A percentile compares a stretch with the other conserved stretches of the same genome.
Conservation (phyloP, 192 early-diverging fungal species). For the Gigaspora rosea region DNA sequence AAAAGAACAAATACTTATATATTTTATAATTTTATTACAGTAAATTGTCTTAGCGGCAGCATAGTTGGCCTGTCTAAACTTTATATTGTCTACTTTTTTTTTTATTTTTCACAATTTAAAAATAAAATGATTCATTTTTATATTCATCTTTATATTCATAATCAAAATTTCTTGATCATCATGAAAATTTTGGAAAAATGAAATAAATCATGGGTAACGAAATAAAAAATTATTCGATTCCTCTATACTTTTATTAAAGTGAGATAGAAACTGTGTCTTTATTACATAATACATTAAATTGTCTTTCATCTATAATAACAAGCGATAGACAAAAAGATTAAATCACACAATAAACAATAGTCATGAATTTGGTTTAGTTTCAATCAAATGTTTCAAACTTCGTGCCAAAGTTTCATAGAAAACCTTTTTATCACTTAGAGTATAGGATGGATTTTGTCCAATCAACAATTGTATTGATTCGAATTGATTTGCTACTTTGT, state of each 20-base stretch:
- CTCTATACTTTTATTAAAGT: too few species aligned
- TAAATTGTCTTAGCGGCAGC: too few species aligned
- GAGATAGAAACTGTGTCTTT: too few species aligned
- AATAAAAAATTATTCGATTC: too few species aligned
- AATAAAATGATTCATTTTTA: not conserved
- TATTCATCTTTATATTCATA: not conserved
- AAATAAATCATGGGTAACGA: too few species aligned
- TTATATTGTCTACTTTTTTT: too few species aligned
- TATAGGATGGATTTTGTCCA: conserved; percentile 14
- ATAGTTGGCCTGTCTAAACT: too few species aligned
- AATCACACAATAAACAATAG: not conserved
- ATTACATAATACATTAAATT: too few species aligned
- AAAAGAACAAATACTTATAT: not conserved
- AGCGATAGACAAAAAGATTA: too few species aligned
- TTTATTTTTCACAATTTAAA: too few species aligned
- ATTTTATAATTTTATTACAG: not conserved
- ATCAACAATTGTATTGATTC: not conserved
- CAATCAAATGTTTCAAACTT: not conserved
- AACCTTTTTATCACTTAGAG: not conserved
- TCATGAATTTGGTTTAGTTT: not conserved
- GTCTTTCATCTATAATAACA: too few species aligned
- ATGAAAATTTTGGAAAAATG: too few species aligned
- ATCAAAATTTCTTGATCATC: not conserved
- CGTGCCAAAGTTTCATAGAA: not conserved
- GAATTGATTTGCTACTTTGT: not conserved